Conservation (phyloP, 2,329 filamentous ascomycete genomes). For the Paraconiothyrium sp. region DNA sequence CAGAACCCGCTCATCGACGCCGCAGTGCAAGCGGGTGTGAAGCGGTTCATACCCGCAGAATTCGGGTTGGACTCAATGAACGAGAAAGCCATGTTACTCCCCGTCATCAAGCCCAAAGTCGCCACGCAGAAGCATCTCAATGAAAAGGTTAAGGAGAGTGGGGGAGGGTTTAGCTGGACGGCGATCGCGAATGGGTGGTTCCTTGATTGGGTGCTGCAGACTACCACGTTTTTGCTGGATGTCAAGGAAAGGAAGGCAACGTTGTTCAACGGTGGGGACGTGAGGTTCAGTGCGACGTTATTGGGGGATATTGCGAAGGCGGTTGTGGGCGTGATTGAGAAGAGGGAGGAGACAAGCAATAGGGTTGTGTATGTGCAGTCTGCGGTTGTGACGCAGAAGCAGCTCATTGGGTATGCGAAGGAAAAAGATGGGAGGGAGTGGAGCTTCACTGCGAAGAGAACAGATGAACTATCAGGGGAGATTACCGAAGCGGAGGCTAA, state of each 20-base stretch:
- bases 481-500: slow-evolving; percentile 13
- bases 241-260: slow-evolving; percentile 36
- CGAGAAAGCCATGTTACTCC: slow-evolving; percentile 13
- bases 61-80: slow-evolving; percentile 35
- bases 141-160: slow-evolving; percentile 5
- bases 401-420: slow-evolving; percentile 47
- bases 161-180: slow-evolving; percentile 41
- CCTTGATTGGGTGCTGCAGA: slow-evolving; percentile 44
- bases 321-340: slow-evolving; percentile 31
- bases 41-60: slow-evolving; percentile 39
- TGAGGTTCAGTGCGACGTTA: slow-evolving; percentile 40
- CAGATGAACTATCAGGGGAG: slow-evolving; percentile 40
- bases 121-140: slow-evolving; percentile 8
- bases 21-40: slow-evolving; percentile 46
- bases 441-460: slow-evolving; percentile 30
- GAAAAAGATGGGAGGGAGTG: slow-evolving; percentile 43
- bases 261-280: slow-evolving; percentile 49
- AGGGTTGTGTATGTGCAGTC: slow-evolving; percentile 50
- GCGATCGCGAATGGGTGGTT: slow-evolving; percentile 45
- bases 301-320: slow-evolving; percentile 45
- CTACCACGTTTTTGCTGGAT: slow-evolving; percentile 41
- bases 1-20: slow-evolving; percentile 45
- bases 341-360: slow-evolving; percentile 44
- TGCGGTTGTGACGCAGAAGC: slow-evolving; percentile 47
- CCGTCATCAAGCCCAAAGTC: slow-evolving; percentile 17